Conservation (phyloP, 345 rosid species). For the Gossypium herbaceum region DNA sequence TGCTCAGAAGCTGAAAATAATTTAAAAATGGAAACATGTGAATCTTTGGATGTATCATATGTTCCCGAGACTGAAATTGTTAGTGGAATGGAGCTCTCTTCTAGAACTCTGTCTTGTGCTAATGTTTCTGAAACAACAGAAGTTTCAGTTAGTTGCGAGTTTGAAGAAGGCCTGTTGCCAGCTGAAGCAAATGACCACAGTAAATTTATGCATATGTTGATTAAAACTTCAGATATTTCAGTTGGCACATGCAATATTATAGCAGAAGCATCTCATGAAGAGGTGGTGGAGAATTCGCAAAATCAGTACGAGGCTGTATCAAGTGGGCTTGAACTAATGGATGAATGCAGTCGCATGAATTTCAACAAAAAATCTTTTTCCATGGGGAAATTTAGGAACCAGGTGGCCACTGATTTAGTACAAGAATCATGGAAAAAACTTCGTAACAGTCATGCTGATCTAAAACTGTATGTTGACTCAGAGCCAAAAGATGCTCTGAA, state of each 20-base stretch:
- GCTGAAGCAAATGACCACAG: slow-evolving; percentile 25
- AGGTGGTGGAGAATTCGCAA: slow-evolving; percentile 42
- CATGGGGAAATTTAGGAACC: slow-evolving; percentile 24
- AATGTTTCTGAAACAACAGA: slow-evolving; percentile 43
- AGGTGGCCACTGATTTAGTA: slow-evolving; percentile 32
- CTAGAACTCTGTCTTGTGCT: slow-evolving; percentile 37
- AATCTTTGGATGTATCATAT: slow-evolving; percentile 36
- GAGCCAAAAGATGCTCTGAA: slow-evolving; percentile 53
- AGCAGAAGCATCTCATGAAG: slow-evolving; percentile 40
- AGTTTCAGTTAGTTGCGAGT: slow-evolving; percentile 39
- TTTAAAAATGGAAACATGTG: slow-evolving; percentile 29
- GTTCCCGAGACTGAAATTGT: slow-evolving; percentile 59
- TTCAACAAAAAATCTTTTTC: slow-evolving; percentile 37
- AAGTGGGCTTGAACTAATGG: slow-evolving; percentile 56
- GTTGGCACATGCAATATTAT: slow-evolving; percentile 33
- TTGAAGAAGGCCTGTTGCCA: slow-evolving; percentile 24
- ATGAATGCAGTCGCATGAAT: slow-evolving; percentile 83
- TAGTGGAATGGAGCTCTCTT: slow-evolving; percentile 39
- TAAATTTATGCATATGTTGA: slow-evolving; percentile 23
- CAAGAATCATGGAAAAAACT: slow-evolving; percentile 71
- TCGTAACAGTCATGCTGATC: slow-evolving; percentile 32
- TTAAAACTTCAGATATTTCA: slow-evolving; percentile 32
- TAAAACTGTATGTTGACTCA: slow-evolving; percentile 42
- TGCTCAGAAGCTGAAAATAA: slow-evolving; percentile 32
- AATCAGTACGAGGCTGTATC: slow-evolving; percentile 30